A percentile compares a stretch with the other conserved stretches of the same genome.
Conservation (phyloP, 129 eudicot genomes). For the sunflower (Helianthus annuus) region HanXRQr2.0-SUNRISE NC_035449.2:1247125-1247624, state of each 20-base stretch:
- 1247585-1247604: constrained; percentile 77
- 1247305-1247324: constrained; percentile 4
- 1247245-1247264: constrained; percentile 11
- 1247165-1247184: constrained; percentile 65
- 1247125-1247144: constrained; percentile 47
- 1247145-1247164: constrained; percentile 47
- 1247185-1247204: constrained; percentile 57
- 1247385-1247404: constrained; percentile 18
- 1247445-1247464: constrained; percentile 16
- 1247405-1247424: constrained; percentile 18
- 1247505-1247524: constrained; percentile 6
- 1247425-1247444: background rate
- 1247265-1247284: background rate
- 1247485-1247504: constrained; percentile 20
- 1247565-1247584: constrained; percentile 73
- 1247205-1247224: constrained; percentile 25
- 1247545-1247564: constrained; percentile 44
- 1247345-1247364: background rate
- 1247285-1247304: constrained; percentile 5
- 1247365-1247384: background rate
- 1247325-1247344: constrained; percentile 17
- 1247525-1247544: constrained; percentile 6
- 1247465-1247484: constrained; percentile 28
- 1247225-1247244: constrained; percentile 28
- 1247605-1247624: constrained; percentile 94